These are phyloP conservation scores for Diplotaxis tenuifolia DNA, from an alignment of 345 rosid species.

Conservation along the genomic window DNA sequence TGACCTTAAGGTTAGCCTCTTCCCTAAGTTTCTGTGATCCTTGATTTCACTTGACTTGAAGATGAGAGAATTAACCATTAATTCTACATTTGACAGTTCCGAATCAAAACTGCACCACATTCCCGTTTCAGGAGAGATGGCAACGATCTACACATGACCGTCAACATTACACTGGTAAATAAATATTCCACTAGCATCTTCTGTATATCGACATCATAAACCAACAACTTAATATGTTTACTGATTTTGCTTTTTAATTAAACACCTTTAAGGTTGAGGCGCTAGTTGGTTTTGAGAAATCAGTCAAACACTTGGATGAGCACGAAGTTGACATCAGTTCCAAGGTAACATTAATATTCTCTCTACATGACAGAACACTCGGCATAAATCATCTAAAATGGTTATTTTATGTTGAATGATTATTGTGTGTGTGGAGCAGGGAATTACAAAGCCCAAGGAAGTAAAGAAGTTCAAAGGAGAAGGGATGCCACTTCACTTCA, in stretches of 20 bases:
- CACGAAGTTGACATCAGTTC: conserved; percentile 79
- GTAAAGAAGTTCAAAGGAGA: conserved; percentile 89
- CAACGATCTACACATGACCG: conserved; percentile 79
- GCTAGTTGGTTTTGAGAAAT: conserved; percentile 95
- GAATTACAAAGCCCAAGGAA: conserved; percentile 88
- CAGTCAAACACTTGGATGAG: conserved; percentile 83
- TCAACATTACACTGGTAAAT: conserved; percentile 79
- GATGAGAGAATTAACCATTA: not conserved
- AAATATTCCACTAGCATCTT: not conserved
- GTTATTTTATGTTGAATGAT: not conserved
- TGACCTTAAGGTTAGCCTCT: conserved; percentile 75
- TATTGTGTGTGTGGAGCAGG: conserved; percentile 46
- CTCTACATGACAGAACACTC: not conserved
- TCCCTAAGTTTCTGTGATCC: not conserved
- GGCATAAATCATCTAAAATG: not conserved
- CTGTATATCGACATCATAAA: not conserved
- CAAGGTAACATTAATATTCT: conserved; percentile 49
- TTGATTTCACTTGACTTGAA: not conserved
- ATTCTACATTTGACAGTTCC: conserved; percentile 56
- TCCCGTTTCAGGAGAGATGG: conserved; percentile 79
- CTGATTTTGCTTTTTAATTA: not conserved
- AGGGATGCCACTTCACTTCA: conserved; percentile 92
- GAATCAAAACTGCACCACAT: conserved; percentile 82
- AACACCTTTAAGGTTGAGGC: conserved; percentile 67
- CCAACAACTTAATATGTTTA: not conserved